A percentile compares a stretch with the other conserved stretches of the same genome.
These are phyloP conservation scores for Lactarius hengduanensis DNA, from an alignment of 768 basidiomycete species.

Conservation along the genomic window DNA sequence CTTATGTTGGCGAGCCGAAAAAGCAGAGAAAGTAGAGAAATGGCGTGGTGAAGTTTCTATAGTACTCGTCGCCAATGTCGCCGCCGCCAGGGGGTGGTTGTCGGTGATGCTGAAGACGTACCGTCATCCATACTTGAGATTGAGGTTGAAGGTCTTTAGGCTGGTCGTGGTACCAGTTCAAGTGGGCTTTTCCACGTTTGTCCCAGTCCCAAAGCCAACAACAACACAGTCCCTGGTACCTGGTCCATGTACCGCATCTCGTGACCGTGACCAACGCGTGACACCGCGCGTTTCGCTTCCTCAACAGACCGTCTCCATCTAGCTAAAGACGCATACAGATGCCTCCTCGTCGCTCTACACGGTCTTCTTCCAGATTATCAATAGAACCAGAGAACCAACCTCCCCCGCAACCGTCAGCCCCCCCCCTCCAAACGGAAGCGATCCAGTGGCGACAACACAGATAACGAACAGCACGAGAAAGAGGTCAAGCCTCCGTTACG, in stretches of 20 bases:
- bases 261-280: conserved; percentile 25
- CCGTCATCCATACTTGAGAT: conserved; percentile 59
- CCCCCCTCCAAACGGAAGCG: conserved; percentile 25
- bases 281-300: conserved; percentile 21
- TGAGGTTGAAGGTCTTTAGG: conserved; percentile 28
- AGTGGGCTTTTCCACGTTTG: conserved; percentile 11
- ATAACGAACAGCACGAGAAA: conserved; percentile 19
- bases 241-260: conserved; percentile 8
- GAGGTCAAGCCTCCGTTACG: conserved; percentile 15
- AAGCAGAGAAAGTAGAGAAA: conserved; percentile 29
- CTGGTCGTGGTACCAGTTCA: conserved; percentile 28
- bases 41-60: conserved; percentile 25
- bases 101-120: conserved; percentile 80
- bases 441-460: conserved; percentile 8
- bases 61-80: conserved; percentile 45
- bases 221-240: not conserved
- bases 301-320: conserved; percentile 7
- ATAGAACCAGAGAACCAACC: conserved; percentile 11
- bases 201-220: not conserved
- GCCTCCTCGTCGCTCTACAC: conserved; percentile 29
- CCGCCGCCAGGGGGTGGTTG: conserved; percentile 48
- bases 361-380: conserved; percentile 25
- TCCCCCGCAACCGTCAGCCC: not conserved
- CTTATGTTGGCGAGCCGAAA: conserved; percentile 29
- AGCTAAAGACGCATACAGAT: conserved; percentile 14